phyloP scores from a whole-genome alignment of 2,329 filamentous ascomycete genomes.

The Exophiala sideris region DNA sequence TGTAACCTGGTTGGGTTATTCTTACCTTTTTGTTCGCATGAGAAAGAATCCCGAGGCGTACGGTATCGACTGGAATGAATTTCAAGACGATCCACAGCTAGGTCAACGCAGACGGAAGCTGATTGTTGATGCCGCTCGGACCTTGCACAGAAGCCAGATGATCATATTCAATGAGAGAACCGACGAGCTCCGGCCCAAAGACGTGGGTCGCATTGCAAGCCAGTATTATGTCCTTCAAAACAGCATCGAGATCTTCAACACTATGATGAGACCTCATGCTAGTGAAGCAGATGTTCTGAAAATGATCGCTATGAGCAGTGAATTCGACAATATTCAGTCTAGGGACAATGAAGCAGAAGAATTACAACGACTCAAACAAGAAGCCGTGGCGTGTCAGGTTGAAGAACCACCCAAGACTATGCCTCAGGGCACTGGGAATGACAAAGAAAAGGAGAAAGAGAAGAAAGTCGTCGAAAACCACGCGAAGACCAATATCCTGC shows the following conservation, averaged over 20 bases:
- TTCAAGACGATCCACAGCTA: slow-evolving; percentile 79
- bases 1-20: slow-evolving; percentile 96
- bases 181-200: slow-evolving; percentile 88
- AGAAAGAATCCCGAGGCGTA: slow-evolving; percentile 85
- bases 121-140: slow-evolving; percentile 81
- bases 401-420: slow-evolving; percentile 50
- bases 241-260: slow-evolving; percentile 94
- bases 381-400: slow-evolving; percentile 73
- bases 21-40: slow-evolving; percentile 97
- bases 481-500: slow-evolving; percentile 89
- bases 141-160: slow-evolving; percentile 93
- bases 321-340: slow-evolving; percentile 95
- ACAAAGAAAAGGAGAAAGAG: slow-evolving; percentile 72
- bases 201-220: slow-evolving; percentile 93
- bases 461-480: slow-evolving; percentile 67
- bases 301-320: slow-evolving; percentile 96
- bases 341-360: slow-evolving; percentile 88
- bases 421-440: slow-evolving; percentile 45
- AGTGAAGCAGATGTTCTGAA: slow-evolving; percentile 89
- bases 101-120: slow-evolving; percentile 81
- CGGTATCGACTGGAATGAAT: slow-evolving; percentile 92
- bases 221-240: slow-evolving; percentile 94
- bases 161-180: slow-evolving; percentile 96
- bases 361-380: slow-evolving; percentile 67
- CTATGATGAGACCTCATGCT: slow-evolving; percentile 80